Base-by-base conservation (phyloP, 1,139 yeast genomes). In the Yamadazyma blattariae region DNA sequence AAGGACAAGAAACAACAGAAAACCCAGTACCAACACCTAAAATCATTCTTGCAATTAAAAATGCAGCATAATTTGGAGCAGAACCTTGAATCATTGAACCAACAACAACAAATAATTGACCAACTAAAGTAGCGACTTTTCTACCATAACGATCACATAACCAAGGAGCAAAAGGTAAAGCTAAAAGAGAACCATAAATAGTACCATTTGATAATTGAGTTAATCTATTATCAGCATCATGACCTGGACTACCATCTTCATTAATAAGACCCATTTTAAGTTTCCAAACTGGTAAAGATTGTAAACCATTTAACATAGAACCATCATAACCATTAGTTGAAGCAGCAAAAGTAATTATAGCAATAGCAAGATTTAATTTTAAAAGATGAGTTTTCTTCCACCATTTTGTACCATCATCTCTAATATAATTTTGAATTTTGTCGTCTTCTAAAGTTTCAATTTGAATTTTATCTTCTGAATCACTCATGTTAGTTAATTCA, bases 301-400 rank as follows among this genome's bases (percentile, higher is more conserved):
- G 79, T 37, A 76, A 58, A 29, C 77, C 77, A 45, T 74, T 76
- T 54, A 74, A 51, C 57, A 74, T 55, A 8, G 74, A 65, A 32
- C 76, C 74, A 52, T 74, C 80, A 44, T 62, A 74, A 22, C 80
- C 79, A 29, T 63, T 66, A 42, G 65, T 69, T 19, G 77, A 66
- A 13, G 77, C 65, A 9, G 74, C 55, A 24, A 74, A 48, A 15
- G 40, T 40, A 24, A 63, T 45, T 41, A 67, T 70, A 32, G 58
- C 63, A 2, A 54, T 60, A 29, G 68, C 47, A 23, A 63, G 44
- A 51, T 39, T 39, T 67, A 64, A 44, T 68, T 56, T 50, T 44
- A 74, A 4, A 74, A 78, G 45, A 76, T 74, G 54, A 74, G 77
- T 59, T 70, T 75, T 49, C 69, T 74, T 80, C 81, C 75, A 32